A percentile compares a stretch with the other conserved stretches of the same genome.
These are phyloP conservation scores for Yamadazyma aaseri DNA, from an alignment of 1,139 yeast genomes.

Conservation along the genomic window DNA sequence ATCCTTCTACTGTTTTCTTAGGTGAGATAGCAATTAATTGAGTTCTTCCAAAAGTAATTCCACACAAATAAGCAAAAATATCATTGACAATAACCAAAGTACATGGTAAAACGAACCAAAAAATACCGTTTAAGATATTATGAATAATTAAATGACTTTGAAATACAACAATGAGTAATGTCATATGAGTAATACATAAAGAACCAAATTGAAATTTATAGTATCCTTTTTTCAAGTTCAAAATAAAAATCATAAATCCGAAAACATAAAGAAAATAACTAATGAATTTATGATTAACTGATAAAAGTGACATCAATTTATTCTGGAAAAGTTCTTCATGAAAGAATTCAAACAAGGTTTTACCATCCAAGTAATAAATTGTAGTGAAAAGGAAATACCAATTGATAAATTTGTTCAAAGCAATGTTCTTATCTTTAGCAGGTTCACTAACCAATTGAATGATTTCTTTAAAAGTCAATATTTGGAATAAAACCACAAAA, in stretches of 20 bases:
- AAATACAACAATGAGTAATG: conserved; percentile 81
- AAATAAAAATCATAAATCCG: conserved; percentile 88
- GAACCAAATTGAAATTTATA: conserved; percentile 93
- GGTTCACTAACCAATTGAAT: conserved; percentile 84
- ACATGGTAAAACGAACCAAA: conserved; percentile 93
- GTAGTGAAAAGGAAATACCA: conserved; percentile 87
- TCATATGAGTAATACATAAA: conserved; percentile 92
- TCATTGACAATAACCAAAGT: conserved; percentile 92
- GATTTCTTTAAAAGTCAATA: conserved; percentile 86
- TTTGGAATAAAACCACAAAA: conserved; percentile 70
- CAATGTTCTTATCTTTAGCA: conserved; percentile 78
- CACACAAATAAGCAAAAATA: conserved; percentile 94
- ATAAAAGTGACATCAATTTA: conserved; percentile 39
- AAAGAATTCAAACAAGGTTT: conserved; percentile 66
- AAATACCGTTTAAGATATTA: conserved; percentile 84
- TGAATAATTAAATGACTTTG: conserved; percentile 93
- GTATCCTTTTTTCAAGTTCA: conserved; percentile 84
- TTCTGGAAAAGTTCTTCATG: conserved; percentile 44
- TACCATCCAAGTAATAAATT: conserved; percentile 86
- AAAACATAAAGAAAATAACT: conserved; percentile 81
- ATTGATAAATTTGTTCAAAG: conserved; percentile 79
- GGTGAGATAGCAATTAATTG: conserved; percentile 93
- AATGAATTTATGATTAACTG: conserved; percentile 78
- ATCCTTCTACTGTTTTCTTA: conserved; percentile 96
- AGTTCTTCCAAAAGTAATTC: conserved; percentile 92